Percentiles rank a stretch among this genome's conserved stretches.
Evolutionary conservation across 495 filamentous ascomycete genomes (phyloP).

Genomic region (Rusavskia elegans): DNA sequence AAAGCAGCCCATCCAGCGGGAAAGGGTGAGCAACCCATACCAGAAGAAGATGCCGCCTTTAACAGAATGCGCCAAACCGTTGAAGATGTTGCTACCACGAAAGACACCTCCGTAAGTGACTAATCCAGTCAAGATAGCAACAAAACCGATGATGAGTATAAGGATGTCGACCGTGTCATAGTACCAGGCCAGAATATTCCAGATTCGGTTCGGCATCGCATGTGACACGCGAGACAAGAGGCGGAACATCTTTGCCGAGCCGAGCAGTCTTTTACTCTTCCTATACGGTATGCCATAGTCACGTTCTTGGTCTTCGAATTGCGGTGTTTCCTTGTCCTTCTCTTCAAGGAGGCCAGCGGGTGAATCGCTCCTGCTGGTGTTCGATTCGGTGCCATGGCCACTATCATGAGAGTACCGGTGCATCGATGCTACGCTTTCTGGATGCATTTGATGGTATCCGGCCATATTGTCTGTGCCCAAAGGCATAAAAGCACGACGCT

Average conservation of each 20-base stretch:
- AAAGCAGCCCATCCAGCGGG: conserved; percentile 83
- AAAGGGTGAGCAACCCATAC: conserved; percentile 78
- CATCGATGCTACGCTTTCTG: conserved; percentile 22
- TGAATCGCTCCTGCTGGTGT: conserved; percentile 51
- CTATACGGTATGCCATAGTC: conserved; percentile 25
- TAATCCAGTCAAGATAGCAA: conserved; percentile 44
- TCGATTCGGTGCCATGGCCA: conserved; percentile 70
- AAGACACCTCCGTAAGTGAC: conserved; percentile 58
- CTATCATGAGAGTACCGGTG: conserved; percentile 73
- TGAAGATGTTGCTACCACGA: conserved; percentile 51
- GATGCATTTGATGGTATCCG: conserved; percentile 38
- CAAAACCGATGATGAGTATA: conserved; percentile 49
- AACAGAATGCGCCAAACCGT: conserved; percentile 82
- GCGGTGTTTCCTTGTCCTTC: conserved; percentile 33
- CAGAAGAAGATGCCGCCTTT: conserved; percentile 97
- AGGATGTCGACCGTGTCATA: conserved; percentile 46
- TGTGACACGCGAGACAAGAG: conserved; percentile 32
- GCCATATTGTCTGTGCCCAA: conserved; percentile 53
- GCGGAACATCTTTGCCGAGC: conserved; percentile 27
- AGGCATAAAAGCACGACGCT: conserved; percentile 44
- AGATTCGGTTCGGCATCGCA: conserved; percentile 42
- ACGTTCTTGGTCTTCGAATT: conserved; percentile 33
- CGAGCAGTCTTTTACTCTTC: conserved; percentile 28
- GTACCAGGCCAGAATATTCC: conserved; percentile 37
- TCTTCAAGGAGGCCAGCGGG: conserved; percentile 39